These are phyloP conservation scores for Umbelopsis sp. DNA, from an alignment of 192 early-diverging fungal species.

Conservation along the genomic window DNA sequence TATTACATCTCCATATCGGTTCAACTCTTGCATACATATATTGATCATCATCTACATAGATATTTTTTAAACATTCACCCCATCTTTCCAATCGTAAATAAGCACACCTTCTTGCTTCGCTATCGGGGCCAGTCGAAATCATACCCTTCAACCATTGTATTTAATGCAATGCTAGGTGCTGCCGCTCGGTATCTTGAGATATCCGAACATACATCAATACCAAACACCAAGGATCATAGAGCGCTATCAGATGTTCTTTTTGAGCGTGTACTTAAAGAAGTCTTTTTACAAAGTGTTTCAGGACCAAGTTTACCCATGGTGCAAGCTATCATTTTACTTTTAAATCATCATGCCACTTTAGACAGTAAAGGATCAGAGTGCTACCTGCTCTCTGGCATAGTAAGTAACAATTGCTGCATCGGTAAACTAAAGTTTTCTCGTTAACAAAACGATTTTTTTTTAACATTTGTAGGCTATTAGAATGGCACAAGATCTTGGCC, in stretches of 20 bases:
- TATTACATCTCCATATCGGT: too few species aligned
- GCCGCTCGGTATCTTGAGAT: constrained; percentile 40
- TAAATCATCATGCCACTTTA: constrained; percentile 9
- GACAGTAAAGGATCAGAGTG: constrained; percentile 8
- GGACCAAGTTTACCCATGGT: constrained; percentile 13
- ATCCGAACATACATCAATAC: not conserved
- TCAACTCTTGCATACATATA: not conserved
- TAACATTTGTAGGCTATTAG: not conserved
- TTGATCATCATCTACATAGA: not conserved
- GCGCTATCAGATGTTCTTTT: constrained; percentile 5
- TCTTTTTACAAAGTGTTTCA: constrained; percentile 1
- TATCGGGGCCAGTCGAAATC: constrained; percentile 29
- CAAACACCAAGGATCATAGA: not conserved
- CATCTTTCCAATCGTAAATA: constrained; percentile 70
- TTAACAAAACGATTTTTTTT: not conserved
- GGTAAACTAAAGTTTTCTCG: too few species aligned
- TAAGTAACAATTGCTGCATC: not conserved
- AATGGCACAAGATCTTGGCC: constrained; percentile 75
- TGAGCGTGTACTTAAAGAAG: constrained; percentile 8
- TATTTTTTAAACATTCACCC: constrained; percentile 75
- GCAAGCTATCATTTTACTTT: not conserved
- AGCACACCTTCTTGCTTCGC: constrained; percentile 58
- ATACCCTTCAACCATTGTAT: constrained; percentile 34
- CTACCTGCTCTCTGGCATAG: constrained; percentile 1
- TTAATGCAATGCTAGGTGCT: constrained; percentile 38